A percentile compares a stretch with the other conserved stretches of the same genome.
phyloP scores from a whole-genome alignment of 2,329 filamentous ascomycete species.

The Diaporthe ilicicola region DNA sequence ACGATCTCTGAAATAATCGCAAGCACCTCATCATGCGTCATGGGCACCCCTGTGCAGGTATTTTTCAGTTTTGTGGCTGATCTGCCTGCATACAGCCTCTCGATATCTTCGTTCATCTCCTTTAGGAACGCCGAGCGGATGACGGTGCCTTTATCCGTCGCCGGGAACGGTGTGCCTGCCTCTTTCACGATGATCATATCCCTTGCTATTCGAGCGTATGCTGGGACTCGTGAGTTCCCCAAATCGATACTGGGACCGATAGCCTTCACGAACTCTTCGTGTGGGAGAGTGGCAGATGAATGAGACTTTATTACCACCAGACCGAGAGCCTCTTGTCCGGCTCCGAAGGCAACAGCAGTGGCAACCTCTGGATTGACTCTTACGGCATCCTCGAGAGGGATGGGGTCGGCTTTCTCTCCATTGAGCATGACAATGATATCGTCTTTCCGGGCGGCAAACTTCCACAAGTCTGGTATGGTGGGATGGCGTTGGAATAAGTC shows the following conservation, averaged over 20 bases:
- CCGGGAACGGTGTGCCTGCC: not conserved
- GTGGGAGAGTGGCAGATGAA: not conserved
- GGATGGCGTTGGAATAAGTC: conserved; percentile 41
- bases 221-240: conserved; percentile 19
- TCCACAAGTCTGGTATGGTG: conserved; percentile 47
- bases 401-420: conserved; percentile 45
- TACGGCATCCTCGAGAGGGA: not conserved
- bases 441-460: conserved; percentile 48
- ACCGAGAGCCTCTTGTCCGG: conserved; percentile 17
- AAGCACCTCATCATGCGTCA: not conserved
- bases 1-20: not conserved
- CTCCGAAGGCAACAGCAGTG: conserved; percentile 12
- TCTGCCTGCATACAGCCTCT: not conserved
- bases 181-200: conserved; percentile 21
- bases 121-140: conserved; percentile 8
- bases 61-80: not conserved
- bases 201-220: conserved; percentile 7
- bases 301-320: conserved; percentile 6
- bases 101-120: not conserved
- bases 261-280: not conserved
- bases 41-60: too few species aligned
- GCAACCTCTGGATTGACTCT: not conserved
- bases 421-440: conserved; percentile 49
- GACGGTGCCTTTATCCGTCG: conserved; percentile 15
- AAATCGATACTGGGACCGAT: not conserved